Percentiles rank a stretch among this genome's conserved stretches.
Conservation (phyloP, 495 filamentous ascomycete genomes). For the Penicillium ochrochloron region DNA sequence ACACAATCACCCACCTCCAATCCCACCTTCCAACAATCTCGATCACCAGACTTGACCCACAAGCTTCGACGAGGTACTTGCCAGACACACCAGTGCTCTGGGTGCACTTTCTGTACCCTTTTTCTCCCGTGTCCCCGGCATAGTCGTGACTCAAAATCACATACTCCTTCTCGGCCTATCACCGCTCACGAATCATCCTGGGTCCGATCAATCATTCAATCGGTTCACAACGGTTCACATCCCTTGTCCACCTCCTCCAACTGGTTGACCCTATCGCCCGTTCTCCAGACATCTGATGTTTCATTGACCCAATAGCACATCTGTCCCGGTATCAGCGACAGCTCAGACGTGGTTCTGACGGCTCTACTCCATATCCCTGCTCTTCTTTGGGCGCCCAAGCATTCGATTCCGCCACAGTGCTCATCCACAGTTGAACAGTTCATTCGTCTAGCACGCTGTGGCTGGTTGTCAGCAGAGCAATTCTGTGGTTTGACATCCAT, state of each 20-base stretch:
- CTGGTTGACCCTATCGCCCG: background rate
- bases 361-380: background rate
- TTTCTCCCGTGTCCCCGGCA: background rate
- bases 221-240: background rate
- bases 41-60: background rate
- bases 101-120: background rate
- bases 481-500: background rate
- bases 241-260: background rate
- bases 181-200: background rate
- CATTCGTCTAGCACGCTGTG: conserved; percentile 3
- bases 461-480: conserved; percentile 4
- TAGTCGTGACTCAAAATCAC: background rate
- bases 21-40: background rate
- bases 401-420: conserved; percentile 6
- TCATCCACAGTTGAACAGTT: background rate
- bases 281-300: background rate
- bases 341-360: background rate
- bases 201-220: conserved; percentile 6
- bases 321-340: conserved; percentile 11
- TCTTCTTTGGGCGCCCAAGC: conserved; percentile 5
- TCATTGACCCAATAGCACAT: conserved; percentile 2
- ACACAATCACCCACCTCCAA: background rate
- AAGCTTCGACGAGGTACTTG: background rate
- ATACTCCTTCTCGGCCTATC: background rate
- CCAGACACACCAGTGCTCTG: background rate